phyloP scores from a whole-genome alignment of 805 yeast genomes.

The Candida bentonensis region DNA sequence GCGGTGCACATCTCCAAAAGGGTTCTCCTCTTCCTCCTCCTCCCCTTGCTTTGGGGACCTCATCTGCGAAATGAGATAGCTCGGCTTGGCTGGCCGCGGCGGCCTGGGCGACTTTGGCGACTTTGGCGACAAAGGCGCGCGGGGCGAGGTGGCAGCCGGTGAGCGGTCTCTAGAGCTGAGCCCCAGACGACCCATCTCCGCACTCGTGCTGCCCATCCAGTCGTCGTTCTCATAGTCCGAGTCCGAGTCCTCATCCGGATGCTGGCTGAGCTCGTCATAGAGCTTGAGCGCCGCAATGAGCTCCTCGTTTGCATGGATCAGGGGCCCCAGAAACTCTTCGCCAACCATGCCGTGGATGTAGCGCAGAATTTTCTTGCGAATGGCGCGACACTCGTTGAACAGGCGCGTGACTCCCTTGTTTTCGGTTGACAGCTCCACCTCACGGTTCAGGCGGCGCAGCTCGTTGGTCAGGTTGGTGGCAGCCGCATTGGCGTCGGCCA shows the following conservation, averaged over 20 bases:
- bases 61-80: neutral
- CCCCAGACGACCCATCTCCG: neutral
- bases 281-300: conserved; percentile 57
- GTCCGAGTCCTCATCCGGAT: neutral
- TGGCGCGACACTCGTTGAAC: conserved; percentile 60
- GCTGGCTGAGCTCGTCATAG: conserved; percentile 38
- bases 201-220: neutral
- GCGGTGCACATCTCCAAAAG: neutral
- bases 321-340: conserved; percentile 72
- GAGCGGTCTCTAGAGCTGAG: neutral
- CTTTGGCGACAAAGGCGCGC: neutral
- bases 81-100: conserved; percentile 1
- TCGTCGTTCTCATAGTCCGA: conserved; percentile 1
- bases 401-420: conserved; percentile 44
- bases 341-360: conserved; percentile 73
- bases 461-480: conserved; percentile 58
- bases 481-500: conserved; percentile 39
- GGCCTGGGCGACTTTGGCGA: conserved; percentile 1
- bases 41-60: neutral
- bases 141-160: neutral
- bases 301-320: conserved; percentile 83
- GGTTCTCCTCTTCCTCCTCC: neutral
- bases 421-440: conserved; percentile 43
- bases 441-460: conserved; percentile 29
- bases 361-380: conserved; percentile 64